Base-by-base conservation (phyloP, 1,284 basidiomycete genomes). In the Austropuccinia psidii region DNA sequence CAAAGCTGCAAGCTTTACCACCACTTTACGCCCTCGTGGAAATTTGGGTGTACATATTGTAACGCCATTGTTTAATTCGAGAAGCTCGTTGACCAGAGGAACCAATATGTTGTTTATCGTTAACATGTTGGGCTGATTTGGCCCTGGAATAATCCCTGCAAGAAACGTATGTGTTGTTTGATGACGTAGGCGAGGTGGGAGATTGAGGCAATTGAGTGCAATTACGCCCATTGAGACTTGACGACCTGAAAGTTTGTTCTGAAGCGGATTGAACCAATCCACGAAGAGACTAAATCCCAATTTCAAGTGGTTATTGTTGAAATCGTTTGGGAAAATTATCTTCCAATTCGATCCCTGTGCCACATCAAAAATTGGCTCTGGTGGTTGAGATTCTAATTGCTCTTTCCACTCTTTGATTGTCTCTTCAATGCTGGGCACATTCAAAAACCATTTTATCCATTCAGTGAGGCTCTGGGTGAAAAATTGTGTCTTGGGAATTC, bases 241-340 rank as follows among this genome's bases (percentile, higher is more conserved):
- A 4, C 41, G 41, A 27, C 67, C 67, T n/a, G 29, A 29, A 29
- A 33, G 19, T 37, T 69, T 69, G 54, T 69, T 69, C 11, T 54
- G 52, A 31, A n/a, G 21, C 3, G 39, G 67, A 35, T 69, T 69
- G n/a, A 69, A 69, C 67, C 67, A 69, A 35, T 69, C 54, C n/a
- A 58, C 27, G 35, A 58, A 58, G 17, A 69, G 41, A 5, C 52
- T 57, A 49, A 69, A 58, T 9, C 33, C 39, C 2, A 66, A 35
- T 11, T 50, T 49, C 31, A 66, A 35, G 5, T 41, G n/a, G n/a
- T n/a, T n/a, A n/a, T n/a, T n/a, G n/a, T n/a, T n/a, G n/a, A n/a
- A n/a, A n/a, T n/a, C n/a, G n/a, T n/a, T n/a, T n/a, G n/a, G n/a
- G n/a, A n/a, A n/a, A n/a, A n/a, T n/a, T n/a, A n/a, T n/a, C n/a